Evolutionary conservation across 768 basidiomycete genomes (phyloP).

Genomic region (Lactifluus subvellereus): DNA sequence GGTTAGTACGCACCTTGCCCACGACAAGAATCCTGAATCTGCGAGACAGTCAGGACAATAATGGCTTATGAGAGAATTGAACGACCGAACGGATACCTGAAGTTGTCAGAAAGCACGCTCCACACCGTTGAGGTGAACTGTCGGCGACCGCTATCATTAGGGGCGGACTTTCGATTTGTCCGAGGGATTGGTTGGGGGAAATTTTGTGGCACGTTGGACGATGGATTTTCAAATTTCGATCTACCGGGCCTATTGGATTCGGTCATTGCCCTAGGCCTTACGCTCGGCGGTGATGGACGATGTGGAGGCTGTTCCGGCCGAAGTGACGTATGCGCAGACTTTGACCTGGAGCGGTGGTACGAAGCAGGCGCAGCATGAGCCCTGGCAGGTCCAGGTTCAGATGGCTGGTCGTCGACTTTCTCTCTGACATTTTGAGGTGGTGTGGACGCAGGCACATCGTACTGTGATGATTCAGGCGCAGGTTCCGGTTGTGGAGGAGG

Average conservation of each 20-base stretch:
- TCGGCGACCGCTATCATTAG: neutral
- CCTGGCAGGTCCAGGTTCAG: neutral
- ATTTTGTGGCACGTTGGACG: neutral
- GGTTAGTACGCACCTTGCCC: neutral
- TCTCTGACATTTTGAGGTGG: too few species aligned
- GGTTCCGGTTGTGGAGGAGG: too few species aligned
- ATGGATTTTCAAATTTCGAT: neutral
- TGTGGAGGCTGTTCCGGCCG: neutral
- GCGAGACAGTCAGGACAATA: neutral
- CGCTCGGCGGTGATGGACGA: neutral
- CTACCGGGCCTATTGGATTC: neutral
- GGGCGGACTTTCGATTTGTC: neutral
- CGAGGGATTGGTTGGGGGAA: neutral
- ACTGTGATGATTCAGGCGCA: too few species aligned
- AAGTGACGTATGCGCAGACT: neutral
- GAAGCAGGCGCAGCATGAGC: neutral
- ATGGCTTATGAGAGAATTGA: neutral
- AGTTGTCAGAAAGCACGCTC: neutral
- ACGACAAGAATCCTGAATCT: conserved; percentile 7
- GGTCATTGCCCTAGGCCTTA: neutral
- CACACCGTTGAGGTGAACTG: neutral
- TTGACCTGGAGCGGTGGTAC: neutral
- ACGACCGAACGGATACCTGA: neutral
- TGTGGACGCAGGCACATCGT: too few species aligned
- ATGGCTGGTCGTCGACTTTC: too few species aligned